A percentile compares a stretch with the other conserved stretches of the same genome.
phyloP scores from a whole-genome alignment of 2,329 filamentous ascomycete species.

The Ilyonectria mors-panacis region DNA sequence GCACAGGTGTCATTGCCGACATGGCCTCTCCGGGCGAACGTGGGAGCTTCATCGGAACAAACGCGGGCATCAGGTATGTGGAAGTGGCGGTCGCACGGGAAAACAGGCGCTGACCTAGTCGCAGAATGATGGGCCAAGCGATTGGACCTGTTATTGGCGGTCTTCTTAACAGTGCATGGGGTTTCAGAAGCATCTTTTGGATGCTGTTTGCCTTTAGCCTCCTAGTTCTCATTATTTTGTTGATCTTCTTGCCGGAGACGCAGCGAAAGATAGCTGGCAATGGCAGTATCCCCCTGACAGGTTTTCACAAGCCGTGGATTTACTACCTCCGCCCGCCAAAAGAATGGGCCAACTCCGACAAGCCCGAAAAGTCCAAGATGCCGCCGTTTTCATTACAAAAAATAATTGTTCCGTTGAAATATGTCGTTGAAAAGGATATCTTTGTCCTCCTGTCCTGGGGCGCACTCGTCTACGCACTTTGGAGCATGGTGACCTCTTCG shows the following conservation, averaged over 20 bases:
- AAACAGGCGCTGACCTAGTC: background rate
- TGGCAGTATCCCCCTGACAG: slow-evolving; percentile 40
- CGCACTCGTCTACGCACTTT: slow-evolving; percentile 55
- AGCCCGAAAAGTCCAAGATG: background rate
- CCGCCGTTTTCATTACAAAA: background rate
- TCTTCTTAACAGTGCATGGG: slow-evolving; percentile 42
- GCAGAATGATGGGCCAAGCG: slow-evolving; percentile 40
- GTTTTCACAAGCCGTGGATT: slow-evolving; percentile 47
- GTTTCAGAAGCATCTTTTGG: slow-evolving; percentile 52
- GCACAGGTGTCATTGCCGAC: slow-evolving; percentile 42
- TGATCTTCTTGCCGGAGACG: slow-evolving; percentile 49
- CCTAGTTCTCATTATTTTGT: slow-evolving; percentile 39
- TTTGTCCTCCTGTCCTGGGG: slow-evolving; percentile 60
- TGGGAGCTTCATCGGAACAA: slow-evolving; percentile 42
- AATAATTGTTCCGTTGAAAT: slow-evolving; percentile 54
- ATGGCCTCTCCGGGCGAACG: slow-evolving; percentile 39
- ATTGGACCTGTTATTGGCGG: slow-evolving; percentile 54
- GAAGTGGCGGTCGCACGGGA: too few relatives aligned
- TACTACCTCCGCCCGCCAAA: slow-evolving; percentile 16
- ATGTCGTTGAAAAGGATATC: slow-evolving; percentile 60
- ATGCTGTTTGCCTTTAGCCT: slow-evolving; percentile 46
- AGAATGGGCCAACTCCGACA: background rate
- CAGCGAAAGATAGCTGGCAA: slow-evolving; percentile 48
- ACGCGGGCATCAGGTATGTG: slow-evolving; percentile 31
- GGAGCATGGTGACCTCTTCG: slow-evolving; percentile 60